phyloP scores from a whole-genome alignment of 306 rosid species.

The Begonia peltatifolia region DNA sequence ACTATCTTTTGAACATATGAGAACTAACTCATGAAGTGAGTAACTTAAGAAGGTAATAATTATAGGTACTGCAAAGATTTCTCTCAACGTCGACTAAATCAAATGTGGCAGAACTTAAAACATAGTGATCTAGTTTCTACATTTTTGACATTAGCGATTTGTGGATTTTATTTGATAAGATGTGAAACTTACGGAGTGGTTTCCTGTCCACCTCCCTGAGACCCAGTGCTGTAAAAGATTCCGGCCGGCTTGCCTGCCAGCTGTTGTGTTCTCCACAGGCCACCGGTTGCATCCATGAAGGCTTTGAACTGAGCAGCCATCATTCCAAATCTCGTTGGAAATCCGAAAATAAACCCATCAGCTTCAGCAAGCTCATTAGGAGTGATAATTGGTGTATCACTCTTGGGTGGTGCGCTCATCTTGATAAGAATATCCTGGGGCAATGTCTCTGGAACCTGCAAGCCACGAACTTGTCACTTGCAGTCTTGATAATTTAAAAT shows the following conservation, averaged over 20 bases:
- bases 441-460: slow-evolving; percentile 83
- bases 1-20: too few species aligned
- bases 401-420: slow-evolving; percentile 97
- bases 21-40: too few species aligned
- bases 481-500: slow-evolving; percentile 1
- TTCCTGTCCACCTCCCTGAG: slow-evolving; percentile 98
- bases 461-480: slow-evolving; percentile 9
- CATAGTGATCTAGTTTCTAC: too few species aligned
- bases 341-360: slow-evolving; percentile 80
- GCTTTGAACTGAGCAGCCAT: slow-evolving; percentile 98
- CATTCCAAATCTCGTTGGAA: slow-evolving; percentile 97
- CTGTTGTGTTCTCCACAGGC: slow-evolving; percentile 76
- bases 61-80: too few species aligned
- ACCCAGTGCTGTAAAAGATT: slow-evolving; percentile 84
- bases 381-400: slow-evolving; percentile 54
- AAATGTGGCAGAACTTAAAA: too few species aligned
- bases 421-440: slow-evolving; percentile 59
- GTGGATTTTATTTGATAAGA: too few species aligned
- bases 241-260: slow-evolving; percentile 97
- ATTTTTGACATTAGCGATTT: too few species aligned
- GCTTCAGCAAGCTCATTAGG: slow-evolving; percentile 72
- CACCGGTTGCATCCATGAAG: slow-evolving; percentile 79
- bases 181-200: slow-evolving; percentile 70
- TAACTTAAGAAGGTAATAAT: too few species aligned
- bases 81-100: too few species aligned